These are phyloP conservation scores for Metrosideros polymorpha DNA, from an alignment of 441 rosid species.

Conservation along the genomic window DNA sequence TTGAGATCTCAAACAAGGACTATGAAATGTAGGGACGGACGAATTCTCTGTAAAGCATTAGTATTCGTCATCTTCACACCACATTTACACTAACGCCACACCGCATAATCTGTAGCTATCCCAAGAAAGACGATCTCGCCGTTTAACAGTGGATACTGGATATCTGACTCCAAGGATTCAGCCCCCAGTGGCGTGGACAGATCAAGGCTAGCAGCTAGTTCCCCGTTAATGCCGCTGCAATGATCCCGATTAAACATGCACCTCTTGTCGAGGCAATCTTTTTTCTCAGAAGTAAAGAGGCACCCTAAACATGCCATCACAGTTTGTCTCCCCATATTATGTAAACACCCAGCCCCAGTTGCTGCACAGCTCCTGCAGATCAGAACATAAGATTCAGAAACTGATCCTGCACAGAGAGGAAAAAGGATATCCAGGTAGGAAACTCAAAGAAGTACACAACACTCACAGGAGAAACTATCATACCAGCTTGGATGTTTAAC, in stretches of 20 bases:
- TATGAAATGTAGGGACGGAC: not conserved
- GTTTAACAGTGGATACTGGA: not conserved
- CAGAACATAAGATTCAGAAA: not conserved
- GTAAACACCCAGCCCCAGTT: not conserved
- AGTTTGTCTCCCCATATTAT: not conserved
- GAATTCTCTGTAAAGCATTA: not conserved
- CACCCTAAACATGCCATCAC: not conserved
- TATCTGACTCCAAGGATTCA: not conserved
- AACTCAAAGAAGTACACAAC: not conserved
- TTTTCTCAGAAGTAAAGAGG: not conserved
- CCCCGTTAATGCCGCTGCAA: not conserved
- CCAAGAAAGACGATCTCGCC: not conserved
- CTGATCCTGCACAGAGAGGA: not conserved
- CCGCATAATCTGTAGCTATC: not conserved
- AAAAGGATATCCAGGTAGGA: not conserved
- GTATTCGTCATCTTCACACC: not conserved
- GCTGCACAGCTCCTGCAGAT: not conserved
- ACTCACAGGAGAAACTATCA: not conserved
- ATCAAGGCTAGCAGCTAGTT: not conserved
- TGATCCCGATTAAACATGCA: not conserved
- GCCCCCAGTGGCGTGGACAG: not conserved
- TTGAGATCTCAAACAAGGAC: not conserved
- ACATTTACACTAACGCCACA: not conserved
- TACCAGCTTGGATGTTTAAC: not conserved
- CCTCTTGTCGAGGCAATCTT: not conserved